phyloP scores from a whole-genome alignment of 805 yeast species.

The Candida loeiensis region DNA sequence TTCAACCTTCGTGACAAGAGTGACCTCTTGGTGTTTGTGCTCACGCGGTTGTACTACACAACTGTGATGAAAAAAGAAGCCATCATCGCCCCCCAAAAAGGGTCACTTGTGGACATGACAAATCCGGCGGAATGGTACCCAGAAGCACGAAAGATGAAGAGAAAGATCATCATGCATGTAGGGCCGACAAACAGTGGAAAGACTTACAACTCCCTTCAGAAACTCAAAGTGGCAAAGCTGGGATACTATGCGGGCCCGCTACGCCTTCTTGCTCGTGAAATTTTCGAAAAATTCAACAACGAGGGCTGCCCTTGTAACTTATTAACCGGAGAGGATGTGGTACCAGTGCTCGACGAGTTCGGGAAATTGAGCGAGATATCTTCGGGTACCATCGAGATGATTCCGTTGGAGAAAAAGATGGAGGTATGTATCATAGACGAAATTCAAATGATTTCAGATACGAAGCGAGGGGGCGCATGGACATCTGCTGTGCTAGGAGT shows the following conservation, averaged over 20 bases:
- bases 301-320: slow-evolving; percentile 74
- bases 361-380: slow-evolving; percentile 76
- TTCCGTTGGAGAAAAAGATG: slow-evolving; percentile 60
- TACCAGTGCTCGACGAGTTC: slow-evolving; percentile 60
- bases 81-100: slow-evolving; percentile 1
- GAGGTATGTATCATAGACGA: slow-evolving; percentile 94
- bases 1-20: slow-evolving; percentile 15
- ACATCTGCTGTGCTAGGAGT: slow-evolving; percentile 86
- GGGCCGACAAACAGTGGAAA: slow-evolving; percentile 98
- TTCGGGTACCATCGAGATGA: slow-evolving; percentile 93
- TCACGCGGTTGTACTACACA: slow-evolving; percentile 24
- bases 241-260: slow-evolving; percentile 97
- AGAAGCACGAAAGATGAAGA: slow-evolving; percentile 69
- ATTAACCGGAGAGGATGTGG: slow-evolving; percentile 93
- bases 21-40: slow-evolving; percentile 20
- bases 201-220: slow-evolving; percentile 76
- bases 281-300: slow-evolving; percentile 72
- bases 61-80: slow-evolving; percentile 16
- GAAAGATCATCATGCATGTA: slow-evolving; percentile 86
- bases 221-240: slow-evolving; percentile 57
- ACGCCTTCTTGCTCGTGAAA: slow-evolving; percentile 84
- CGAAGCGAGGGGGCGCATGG: slow-evolving; percentile 88
- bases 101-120: slow-evolving; percentile 22
- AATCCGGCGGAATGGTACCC: slow-evolving; percentile 69
- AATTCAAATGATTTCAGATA: slow-evolving; percentile 89